These are phyloP conservation scores for Mucor mucedo DNA, from an alignment of 371 early-diverging fungal genomes.

Conservation along the genomic window DNA sequence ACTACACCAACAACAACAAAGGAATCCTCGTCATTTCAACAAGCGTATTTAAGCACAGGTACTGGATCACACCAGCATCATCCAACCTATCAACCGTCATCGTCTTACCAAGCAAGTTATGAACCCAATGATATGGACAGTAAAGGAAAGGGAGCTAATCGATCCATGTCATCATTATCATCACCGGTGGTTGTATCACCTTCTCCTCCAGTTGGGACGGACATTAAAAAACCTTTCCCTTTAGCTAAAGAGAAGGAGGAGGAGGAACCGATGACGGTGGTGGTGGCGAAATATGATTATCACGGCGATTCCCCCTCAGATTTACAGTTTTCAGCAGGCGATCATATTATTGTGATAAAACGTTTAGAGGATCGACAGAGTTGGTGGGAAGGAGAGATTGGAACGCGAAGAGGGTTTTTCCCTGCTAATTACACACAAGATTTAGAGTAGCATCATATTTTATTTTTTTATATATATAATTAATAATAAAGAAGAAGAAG, in stretches of 20 bases:
- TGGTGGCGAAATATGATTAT: slow-evolving; percentile 78
- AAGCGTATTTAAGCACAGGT: neutral
- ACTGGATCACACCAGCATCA: too few relatives aligned
- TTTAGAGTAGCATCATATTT: neutral
- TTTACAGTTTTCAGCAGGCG: slow-evolving; percentile 74
- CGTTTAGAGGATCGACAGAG: slow-evolving; percentile 63
- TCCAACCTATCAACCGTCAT: neutral
- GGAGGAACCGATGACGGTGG: slow-evolving; percentile 33
- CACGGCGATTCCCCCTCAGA: slow-evolving; percentile 67
- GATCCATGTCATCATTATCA: slow-evolving; percentile 2
- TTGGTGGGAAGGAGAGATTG: slow-evolving; percentile 82
- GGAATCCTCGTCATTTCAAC: neutral
- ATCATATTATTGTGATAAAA: slow-evolving; percentile 72
- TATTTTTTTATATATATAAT: slow-evolving; percentile 3
- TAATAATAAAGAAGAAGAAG: slow-evolving; percentile 3
- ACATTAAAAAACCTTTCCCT: neutral
- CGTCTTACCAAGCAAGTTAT: neutral
- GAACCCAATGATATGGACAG: neutral
- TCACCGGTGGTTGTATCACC: neutral
- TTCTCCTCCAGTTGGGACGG: neutral
- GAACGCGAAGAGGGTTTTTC: slow-evolving; percentile 61
- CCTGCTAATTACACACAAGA: slow-evolving; percentile 51
- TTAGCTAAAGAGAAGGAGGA: neutral
- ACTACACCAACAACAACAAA: neutral
- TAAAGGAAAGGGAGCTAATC: neutral